Base-by-base conservation (phyloP, 2,329 filamentous ascomycete genomes). In the Fusarium poae region DNA sequence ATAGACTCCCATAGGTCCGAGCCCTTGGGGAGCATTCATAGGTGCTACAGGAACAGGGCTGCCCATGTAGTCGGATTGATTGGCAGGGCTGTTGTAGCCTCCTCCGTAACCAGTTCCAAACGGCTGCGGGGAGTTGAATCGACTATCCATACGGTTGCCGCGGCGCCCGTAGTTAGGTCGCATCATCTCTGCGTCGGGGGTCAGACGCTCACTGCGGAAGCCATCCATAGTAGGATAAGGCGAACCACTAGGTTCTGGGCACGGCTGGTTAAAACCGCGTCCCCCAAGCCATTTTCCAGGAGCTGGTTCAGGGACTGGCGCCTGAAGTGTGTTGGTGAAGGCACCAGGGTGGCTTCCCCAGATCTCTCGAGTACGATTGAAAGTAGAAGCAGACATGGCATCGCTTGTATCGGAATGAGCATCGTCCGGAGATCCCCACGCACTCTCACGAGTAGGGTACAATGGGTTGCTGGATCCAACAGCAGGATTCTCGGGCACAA, bases 351-450 rank as follows among this genome's bases (percentile, higher is more conserved):
- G 78, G 43, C 78, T 83, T 66, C 79, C 82, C 88, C 88, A 90
- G 56, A 89, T 86, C 50, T 82, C 83, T 42, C 86, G 84, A 57
- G 83, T 76, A 50, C 86, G 85, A 59, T 82, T 85, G 75, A 87
- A 86, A 6, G 82, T 82, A 39, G 82, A 82, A 23, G 81, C 74
- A 18, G 86, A 84, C 52, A 86, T 68, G 34, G 83, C 77, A 68
- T 90, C 88, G 73, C 84, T 86, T 34, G 83, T 82, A 59, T 90
- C 87, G 13, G 87, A 87, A 53, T 83, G 82, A 70, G 79, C 77
- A 74, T 90, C 88, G 21, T 90, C 88, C 43, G 79, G 79, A 13
- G 77, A 75, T 12, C 81, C 74, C 89, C 89, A 91, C 37, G 80
- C 79, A 65, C 77, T 82, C 45, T 85, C 85, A 20, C 79, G 79